Evolutionary conservation across 2,329 filamentous ascomycete species (phyloP).

Genomic region (Aspergillus pseudoviridinutans): DNA sequence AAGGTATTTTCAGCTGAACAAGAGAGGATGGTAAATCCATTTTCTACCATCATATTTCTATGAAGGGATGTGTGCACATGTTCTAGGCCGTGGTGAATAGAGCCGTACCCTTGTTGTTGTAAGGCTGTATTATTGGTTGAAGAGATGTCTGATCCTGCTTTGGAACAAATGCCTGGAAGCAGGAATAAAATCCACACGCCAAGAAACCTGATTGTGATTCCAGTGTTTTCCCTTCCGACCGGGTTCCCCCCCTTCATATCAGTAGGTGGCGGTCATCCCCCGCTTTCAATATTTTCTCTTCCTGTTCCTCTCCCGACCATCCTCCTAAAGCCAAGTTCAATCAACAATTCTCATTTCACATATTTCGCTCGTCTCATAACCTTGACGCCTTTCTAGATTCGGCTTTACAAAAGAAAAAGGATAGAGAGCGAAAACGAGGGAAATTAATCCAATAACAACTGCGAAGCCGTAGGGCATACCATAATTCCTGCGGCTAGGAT

Average conservation of each 20-base stretch:
- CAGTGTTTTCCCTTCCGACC: neutral
- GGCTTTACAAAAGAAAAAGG: neutral
- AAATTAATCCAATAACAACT: neutral
- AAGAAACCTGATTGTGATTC: neutral
- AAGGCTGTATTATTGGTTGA: neutral
- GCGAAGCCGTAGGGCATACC: neutral
- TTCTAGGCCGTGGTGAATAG: no score
- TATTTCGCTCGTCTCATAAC: neutral
- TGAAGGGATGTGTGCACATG: neutral
- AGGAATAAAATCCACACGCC: neutral
- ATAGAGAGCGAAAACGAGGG: neutral
- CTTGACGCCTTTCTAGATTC: neutral
- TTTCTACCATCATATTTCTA: neutral
- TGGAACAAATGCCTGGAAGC: neutral
- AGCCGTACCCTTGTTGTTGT: neutral
- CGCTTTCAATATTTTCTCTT: neutral
- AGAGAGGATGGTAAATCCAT: neutral
- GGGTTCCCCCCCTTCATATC: neutral
- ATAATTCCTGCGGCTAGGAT: neutral
- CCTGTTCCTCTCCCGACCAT: neutral
- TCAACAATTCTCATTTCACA: neutral
- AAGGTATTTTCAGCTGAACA: neutral
- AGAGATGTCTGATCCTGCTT: neutral
- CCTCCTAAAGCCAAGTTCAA: neutral
- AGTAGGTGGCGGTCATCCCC: neutral